Conservation (phyloP, 2,329 filamentous ascomycete genomes). For the Cladobotryum mycophilum region DNA sequence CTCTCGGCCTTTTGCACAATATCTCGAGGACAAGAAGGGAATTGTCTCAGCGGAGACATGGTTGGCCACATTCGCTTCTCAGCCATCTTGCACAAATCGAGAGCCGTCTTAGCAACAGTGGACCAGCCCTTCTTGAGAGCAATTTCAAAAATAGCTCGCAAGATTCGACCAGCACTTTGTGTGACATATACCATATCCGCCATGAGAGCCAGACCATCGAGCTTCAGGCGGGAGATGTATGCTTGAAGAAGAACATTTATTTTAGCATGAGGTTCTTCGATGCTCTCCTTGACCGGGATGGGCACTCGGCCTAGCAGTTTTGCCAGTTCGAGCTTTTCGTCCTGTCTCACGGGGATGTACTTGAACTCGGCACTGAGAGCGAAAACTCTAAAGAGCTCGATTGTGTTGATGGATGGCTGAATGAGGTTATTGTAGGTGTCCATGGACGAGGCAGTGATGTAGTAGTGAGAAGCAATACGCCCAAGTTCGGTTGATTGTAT, state of each 20-base stretch:
- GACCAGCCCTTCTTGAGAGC: constrained; percentile 96
- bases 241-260: constrained; percentile 97
- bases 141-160: constrained; percentile 94
- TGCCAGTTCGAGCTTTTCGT: constrained; percentile 93
- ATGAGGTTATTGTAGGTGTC: constrained; percentile 93
- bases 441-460: constrained; percentile 96
- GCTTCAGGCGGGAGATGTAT: constrained; percentile 88
- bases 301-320: constrained; percentile 86
- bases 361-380: constrained; percentile 97
- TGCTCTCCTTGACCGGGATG: constrained; percentile 94
- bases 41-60: constrained; percentile 93
- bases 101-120: constrained; percentile 80
- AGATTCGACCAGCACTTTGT: constrained; percentile 91
- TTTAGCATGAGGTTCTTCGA: constrained; percentile 94
- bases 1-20: constrained; percentile 89
- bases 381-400: constrained; percentile 95
- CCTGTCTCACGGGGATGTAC: constrained; percentile 94
- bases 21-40: constrained; percentile 73
- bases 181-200: constrained; percentile 98
- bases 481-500: constrained; percentile 90
- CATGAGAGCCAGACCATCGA: constrained; percentile 93
- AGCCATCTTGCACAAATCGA: constrained; percentile 97
- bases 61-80: constrained; percentile 99
- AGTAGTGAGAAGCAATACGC: constrained; percentile 95
- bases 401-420: constrained; percentile 84